Evolutionary conservation across 768 basidiomycete genomes (phyloP), one percentile per base, ranked within the genome.

Genomic region (Auricularia sp.): DNA sequence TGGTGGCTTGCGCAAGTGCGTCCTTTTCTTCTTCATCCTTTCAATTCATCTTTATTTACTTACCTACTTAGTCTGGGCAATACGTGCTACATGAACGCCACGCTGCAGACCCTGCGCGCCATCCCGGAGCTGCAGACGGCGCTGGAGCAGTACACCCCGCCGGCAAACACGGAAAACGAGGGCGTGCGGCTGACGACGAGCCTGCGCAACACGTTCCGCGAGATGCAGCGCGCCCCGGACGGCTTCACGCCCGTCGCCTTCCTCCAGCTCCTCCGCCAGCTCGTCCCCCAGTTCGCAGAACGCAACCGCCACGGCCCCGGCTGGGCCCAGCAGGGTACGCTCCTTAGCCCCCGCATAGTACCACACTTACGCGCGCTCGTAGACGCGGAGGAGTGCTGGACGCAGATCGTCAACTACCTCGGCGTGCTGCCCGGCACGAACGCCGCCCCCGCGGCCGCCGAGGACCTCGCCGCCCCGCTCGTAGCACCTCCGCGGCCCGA

Each of bases 31-130:
- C n/a, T 14, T 16, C n/a, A n/a, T n/a, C 44, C 23, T 18, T 14
- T 2, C 29, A 29, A 29, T 29, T 29, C 29, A 29, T 29, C 29
- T 29, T 29, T 29, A 29, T 39, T 44, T 34, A 58, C 10, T 47
- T 61, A 64, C 61, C 3, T 47, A 47, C 12, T 7, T 53, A 85
- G 84, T 71, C 77, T 95, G 43, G 94, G 96, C 42, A 98, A 98
- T 72, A 98, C 95, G 0, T 98, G 96, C 71, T 99, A 99, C 77
- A 93, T 98, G 88, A 98, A 96, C 72, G 86, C 97, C 1, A 93
- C 91, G 1, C 79, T 98, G 1, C 97, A 99, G 77, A 87, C 90
- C n/a, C 82, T 99, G 67, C 89, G 93, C 29, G 86, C 91, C 3
- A 88, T 99, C 61, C 94, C 95, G 2, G 93, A 97, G 69, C 82